Percentiles rank a stretch among this genome's conserved stretches.
Conservation (phyloP, 805 yeast species). For the Metschnikowia henanensis region DNA sequence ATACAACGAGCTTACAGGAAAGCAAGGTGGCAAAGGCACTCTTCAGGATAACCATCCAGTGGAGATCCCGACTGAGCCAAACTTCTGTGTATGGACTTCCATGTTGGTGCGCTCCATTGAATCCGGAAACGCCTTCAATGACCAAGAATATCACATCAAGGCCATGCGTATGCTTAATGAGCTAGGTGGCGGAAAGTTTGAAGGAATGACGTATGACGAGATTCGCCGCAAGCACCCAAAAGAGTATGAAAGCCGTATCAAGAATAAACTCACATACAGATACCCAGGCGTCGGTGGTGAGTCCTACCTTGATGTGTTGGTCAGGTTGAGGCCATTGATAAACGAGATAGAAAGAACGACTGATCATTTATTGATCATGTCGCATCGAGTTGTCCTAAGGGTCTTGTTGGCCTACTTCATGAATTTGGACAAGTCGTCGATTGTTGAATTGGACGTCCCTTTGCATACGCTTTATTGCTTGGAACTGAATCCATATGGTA, state of each 20-base stretch:
- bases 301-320: slow-evolving; percentile 90
- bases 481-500: slow-evolving; percentile 95
- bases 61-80: slow-evolving; percentile 55
- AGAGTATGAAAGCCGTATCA: slow-evolving; percentile 75
- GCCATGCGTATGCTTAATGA: slow-evolving; percentile 94
- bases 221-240: slow-evolving; percentile 70
- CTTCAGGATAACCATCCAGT: slow-evolving; percentile 18
- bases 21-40: slow-evolving; percentile 20
- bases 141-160: slow-evolving; percentile 70
- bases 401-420: slow-evolving; percentile 86
- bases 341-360: slow-evolving; percentile 91
- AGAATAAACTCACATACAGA: slow-evolving; percentile 79
- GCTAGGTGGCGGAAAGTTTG: slow-evolving; percentile 89
- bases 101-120: slow-evolving; percentile 79
- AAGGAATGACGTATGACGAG: slow-evolving; percentile 90
- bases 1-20: slow-evolving; percentile 31
- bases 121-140: slow-evolving; percentile 76
- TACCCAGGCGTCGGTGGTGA: slow-evolving; percentile 99
- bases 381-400: slow-evolving; percentile 91
- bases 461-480: slow-evolving; percentile 86
- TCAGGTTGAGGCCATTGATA: slow-evolving; percentile 84
- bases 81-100: slow-evolving; percentile 90
- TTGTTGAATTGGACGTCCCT: slow-evolving; percentile 91
- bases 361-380: slow-evolving; percentile 77
- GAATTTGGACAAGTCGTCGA: slow-evolving; percentile 74